Conservation (phyloP, 2,329 filamentous ascomycete genomes). For the Colletotrichum theobromicola region DNA sequence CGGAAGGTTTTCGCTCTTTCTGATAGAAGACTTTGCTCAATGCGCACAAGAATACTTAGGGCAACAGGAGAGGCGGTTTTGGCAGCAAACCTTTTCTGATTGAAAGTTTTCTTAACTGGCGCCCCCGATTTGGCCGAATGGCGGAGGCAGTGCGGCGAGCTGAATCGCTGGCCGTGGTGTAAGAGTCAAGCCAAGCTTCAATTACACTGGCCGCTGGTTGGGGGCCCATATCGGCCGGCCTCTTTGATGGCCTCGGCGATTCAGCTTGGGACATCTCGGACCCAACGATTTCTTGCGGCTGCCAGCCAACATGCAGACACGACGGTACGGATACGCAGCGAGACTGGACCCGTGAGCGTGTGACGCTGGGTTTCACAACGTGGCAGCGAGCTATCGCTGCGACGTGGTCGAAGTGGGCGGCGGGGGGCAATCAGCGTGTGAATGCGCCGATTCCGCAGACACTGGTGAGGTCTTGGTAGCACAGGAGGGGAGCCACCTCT, state of each 20-base stretch:
- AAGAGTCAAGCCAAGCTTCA: neutral
- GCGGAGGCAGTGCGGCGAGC: neutral
- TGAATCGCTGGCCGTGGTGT: neutral
- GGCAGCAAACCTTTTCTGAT: neutral
- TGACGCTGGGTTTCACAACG: neutral
- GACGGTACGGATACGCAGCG: neutral
- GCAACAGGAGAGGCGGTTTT: neutral
- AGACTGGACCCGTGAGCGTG: neutral
- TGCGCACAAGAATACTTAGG: neutral
- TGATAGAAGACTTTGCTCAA: neutral
- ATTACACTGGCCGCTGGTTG: neutral
- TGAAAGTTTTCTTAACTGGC: neutral
- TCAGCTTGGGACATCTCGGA: neutral
- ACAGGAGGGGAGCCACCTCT: neutral
- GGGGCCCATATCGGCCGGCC: neutral
- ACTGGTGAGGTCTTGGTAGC: slow-evolving; percentile 8
- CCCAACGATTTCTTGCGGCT: neutral
- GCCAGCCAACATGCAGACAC: neutral
- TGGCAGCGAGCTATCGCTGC: slow-evolving; percentile 1
- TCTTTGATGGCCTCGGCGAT: neutral
- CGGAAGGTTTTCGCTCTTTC: neutral
- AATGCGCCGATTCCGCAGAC: neutral
- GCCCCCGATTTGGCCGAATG: neutral
- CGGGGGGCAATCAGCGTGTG: neutral
- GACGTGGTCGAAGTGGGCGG: neutral